Evolutionary conservation across 163 green algal species (phyloP), one percentile per base, ranked within the genome.

Genomic region (Prototheca stagnorum): DNA sequence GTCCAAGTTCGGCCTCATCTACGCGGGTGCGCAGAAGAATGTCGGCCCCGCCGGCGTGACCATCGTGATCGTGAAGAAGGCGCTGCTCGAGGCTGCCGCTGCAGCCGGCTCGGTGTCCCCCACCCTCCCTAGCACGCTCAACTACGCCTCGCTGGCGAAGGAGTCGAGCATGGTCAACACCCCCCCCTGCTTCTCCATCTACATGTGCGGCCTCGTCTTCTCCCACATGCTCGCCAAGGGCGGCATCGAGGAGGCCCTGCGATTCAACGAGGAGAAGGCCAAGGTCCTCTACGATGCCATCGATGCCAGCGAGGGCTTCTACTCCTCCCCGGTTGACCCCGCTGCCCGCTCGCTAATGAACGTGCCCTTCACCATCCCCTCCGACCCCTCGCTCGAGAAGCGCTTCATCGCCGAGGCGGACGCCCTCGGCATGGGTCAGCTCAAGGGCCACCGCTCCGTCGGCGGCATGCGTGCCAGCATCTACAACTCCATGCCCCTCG

Each of bases 11-110:
- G 90, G 80, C 61, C 52, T 98, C 26, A 97, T 99, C 62, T 97
- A 98, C 61, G 90, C 85, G 17, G 91, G 91, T 31, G 91, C 85
- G 1, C 91, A 99, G 80, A 99, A 99, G 81, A 99, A 99, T 62
- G 77, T 99, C 33, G 88, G 88, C 35, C 81, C 82, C 1, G 70
- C 88, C 3, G 88, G 91, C 22, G 78, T 94, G 12, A 93, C 84
- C 8, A 85, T 99, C 27, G 89, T 84, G 37, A 98, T 99, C 51
- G 72, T 96, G 2, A 65, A 86, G 15, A 83, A 98, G 22, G 91
- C 98, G 67, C 69, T 99, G 42, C 47, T 99, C 2, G 85, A 85
- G 51, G 70, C 84, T 14, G n/a, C n/a, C n/a, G n/a, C n/a, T n/a
- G n/a, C n/a, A n/a, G 74, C 84, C 0, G 43, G 53, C 46, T 49